phyloP scores from a whole-genome alignment of 1,284 basidiomycete genomes.

The Cryptococcus sp. region DNA sequence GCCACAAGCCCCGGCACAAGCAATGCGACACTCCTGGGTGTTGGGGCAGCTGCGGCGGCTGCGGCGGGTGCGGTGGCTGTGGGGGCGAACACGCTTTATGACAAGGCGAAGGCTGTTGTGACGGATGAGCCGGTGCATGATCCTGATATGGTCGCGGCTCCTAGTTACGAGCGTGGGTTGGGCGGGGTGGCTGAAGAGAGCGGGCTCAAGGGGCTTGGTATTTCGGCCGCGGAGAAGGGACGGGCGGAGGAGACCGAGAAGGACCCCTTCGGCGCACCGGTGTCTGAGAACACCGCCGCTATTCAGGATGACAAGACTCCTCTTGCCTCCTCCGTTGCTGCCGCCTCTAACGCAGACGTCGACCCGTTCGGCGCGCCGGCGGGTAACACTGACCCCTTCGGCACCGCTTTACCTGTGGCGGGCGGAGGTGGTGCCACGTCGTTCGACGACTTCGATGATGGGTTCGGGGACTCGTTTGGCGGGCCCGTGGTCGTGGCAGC shows the following conservation, averaged over 20 bases:
- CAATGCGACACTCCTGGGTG: conserved; percentile 32
- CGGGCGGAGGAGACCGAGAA: conserved; percentile 7
- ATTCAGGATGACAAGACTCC: conserved; percentile 27
- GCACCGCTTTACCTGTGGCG: not conserved
- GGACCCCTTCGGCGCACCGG: conserved; percentile 25
- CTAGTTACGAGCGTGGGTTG: not conserved
- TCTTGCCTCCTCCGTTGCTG: not conserved
- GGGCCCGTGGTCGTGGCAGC: not conserved
- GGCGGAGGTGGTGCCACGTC: conserved; percentile 3
- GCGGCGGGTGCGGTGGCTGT: conserved; percentile 25
- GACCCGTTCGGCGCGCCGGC: conserved; percentile 37
- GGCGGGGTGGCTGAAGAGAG: too few species aligned
- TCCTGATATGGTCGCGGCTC: not conserved
- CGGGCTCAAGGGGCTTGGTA: not conserved
- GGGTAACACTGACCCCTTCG: conserved; percentile 9
- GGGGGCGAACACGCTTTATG: conserved; percentile 23
- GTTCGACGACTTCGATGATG: conserved; percentile 30
- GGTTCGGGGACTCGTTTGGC: conserved; percentile 42
- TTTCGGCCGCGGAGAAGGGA: conserved; percentile 1
- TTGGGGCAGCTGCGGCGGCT: conserved; percentile 20
- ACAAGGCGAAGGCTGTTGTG: conserved; percentile 28
- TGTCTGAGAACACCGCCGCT: not conserved
- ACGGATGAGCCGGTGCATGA: conserved; percentile 20
- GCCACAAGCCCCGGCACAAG: conserved; percentile 19
- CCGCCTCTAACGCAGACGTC: conserved; percentile 21